These are phyloP conservation scores for Cladorrhinum samala DNA, from an alignment of 495 filamentous ascomycete species.

Conservation along the genomic window DNA sequence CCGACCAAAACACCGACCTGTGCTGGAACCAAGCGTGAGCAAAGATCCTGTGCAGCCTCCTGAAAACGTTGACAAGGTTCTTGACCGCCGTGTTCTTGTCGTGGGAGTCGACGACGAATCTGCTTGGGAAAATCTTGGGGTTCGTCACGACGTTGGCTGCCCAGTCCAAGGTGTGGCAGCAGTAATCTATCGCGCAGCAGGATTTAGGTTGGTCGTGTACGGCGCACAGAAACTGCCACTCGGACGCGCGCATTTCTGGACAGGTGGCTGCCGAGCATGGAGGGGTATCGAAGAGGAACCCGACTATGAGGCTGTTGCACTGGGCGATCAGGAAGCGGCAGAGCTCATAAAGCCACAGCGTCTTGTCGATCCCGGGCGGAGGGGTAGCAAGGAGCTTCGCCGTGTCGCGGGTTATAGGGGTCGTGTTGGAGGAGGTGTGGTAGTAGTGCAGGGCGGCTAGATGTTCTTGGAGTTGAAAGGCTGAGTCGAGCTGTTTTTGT, in stretches of 20 bases:
- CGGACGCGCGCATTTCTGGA: constrained; percentile 94
- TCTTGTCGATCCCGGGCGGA: constrained; percentile 72
- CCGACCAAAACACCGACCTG: constrained; percentile 87
- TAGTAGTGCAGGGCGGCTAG: constrained; percentile 82
- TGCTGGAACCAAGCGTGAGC: constrained; percentile 99
- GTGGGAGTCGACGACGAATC: constrained; percentile 61
- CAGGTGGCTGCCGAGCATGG: constrained; percentile 83
- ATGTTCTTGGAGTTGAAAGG: constrained; percentile 98
- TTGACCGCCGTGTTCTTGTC: constrained; percentile 64
- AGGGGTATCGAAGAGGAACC: constrained; percentile 82
- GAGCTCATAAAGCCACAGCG: constrained; percentile 94
- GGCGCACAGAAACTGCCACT: constrained; percentile 98
- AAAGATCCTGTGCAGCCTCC: constrained; percentile 90
- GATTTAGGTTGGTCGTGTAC: constrained; percentile 92
- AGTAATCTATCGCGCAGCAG: constrained; percentile 98
- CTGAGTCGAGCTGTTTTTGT: constrained; percentile 72
- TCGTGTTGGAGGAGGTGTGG: constrained; percentile 59
- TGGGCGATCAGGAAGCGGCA: constrained; percentile 91
- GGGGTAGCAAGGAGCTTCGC: constrained; percentile 68
- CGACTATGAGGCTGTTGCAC: constrained; percentile 83
- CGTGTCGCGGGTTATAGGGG: constrained; percentile 65
- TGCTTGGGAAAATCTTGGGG: constrained; percentile 84
- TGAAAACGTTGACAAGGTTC: constrained; percentile 89
- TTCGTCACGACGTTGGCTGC: constrained; percentile 85
- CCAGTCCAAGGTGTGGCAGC: constrained; percentile 97